Conservation (phyloP, 2,329 filamentous ascomycete genomes). For the Clonostachys solani region DNA sequence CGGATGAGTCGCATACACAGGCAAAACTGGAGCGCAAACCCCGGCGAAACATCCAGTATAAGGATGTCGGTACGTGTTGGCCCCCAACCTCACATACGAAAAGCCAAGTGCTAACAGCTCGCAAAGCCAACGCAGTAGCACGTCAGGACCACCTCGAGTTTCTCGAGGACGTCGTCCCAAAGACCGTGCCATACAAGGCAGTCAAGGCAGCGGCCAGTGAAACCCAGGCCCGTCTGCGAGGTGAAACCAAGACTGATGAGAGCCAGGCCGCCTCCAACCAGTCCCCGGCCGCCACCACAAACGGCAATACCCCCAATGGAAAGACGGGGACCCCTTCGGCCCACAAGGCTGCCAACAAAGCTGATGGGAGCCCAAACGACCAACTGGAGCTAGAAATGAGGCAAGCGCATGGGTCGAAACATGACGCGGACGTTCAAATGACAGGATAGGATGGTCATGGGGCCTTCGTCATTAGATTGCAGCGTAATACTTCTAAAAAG, state of each 20-base stretch:
- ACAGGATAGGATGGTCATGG: slow-evolving; percentile 30
- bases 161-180: slow-evolving; percentile 83
- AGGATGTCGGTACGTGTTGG: slow-evolving; percentile 68
- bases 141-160: slow-evolving; percentile 95
- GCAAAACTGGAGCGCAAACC: slow-evolving; percentile 90
- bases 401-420: slow-evolving; percentile 28
- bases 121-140: slow-evolving; percentile 73
- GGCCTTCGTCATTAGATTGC: no score
- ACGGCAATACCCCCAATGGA: slow-evolving; percentile 19
- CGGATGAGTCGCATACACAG: slow-evolving; percentile 79
- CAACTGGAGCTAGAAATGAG: slow-evolving; percentile 53
- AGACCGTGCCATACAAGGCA: slow-evolving; percentile 76
- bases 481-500: no score
- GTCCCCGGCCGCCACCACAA: slow-evolving; percentile 8
- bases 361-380: slow-evolving; percentile 38
- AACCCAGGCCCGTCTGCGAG: slow-evolving; percentile 11
- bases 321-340: slow-evolving; percentile 8
- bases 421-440: slow-evolving; percentile 57
- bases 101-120: slow-evolving; percentile 4
- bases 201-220: slow-evolving; percentile 61
- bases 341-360: background rate
- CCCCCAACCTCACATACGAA: background rate
- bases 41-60: slow-evolving; percentile 90
- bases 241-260: slow-evolving; percentile 29
- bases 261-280: slow-evolving; percentile 5